Conservation (phyloP, 2,329 filamentous ascomycete genomes). For the Aspergillus ibericus region DNA sequence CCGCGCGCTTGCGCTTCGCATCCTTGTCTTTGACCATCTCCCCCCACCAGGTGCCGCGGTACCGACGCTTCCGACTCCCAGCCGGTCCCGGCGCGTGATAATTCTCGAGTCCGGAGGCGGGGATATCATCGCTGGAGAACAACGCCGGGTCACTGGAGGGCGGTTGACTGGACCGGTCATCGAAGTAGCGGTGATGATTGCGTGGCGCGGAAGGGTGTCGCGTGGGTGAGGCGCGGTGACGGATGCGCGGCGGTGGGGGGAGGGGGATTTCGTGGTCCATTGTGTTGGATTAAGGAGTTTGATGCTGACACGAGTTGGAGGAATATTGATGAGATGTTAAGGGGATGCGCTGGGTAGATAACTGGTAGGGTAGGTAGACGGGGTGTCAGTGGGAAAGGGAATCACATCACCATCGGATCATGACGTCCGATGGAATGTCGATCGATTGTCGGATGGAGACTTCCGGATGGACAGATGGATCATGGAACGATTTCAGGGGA, state of each 20-base stretch:
- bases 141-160: conserved; percentile 47
- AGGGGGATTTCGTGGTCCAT: conserved; percentile 44
- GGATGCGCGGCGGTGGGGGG: conserved; percentile 38
- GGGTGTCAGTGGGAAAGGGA: not conserved
- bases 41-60: conserved; percentile 49
- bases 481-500: not conserved
- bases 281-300: too few relatives aligned
- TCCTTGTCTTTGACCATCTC: conserved; percentile 38
- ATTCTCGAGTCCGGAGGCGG: conserved; percentile 47
- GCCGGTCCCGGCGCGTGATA: conserved; percentile 32
- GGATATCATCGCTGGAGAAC: conserved; percentile 50
- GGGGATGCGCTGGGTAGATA: not conserved
- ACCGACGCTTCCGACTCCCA: conserved; percentile 39
- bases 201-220: conserved; percentile 10
- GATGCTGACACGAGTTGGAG: not conserved
- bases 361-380: not conserved
- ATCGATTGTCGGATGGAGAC: conserved; percentile 7
- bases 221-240: conserved; percentile 30
- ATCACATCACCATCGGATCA: conserved; percentile 18
- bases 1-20: conserved; percentile 40
- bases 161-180: conserved; percentile 36
- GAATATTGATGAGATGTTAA: not conserved
- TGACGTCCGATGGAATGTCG: conserved; percentile 19
- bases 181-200: conserved; percentile 30
- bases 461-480: not conserved